Evolutionary conservation across 768 basidiomycete genomes (phyloP).

Genomic region (Tulasnella sp.): DNA sequence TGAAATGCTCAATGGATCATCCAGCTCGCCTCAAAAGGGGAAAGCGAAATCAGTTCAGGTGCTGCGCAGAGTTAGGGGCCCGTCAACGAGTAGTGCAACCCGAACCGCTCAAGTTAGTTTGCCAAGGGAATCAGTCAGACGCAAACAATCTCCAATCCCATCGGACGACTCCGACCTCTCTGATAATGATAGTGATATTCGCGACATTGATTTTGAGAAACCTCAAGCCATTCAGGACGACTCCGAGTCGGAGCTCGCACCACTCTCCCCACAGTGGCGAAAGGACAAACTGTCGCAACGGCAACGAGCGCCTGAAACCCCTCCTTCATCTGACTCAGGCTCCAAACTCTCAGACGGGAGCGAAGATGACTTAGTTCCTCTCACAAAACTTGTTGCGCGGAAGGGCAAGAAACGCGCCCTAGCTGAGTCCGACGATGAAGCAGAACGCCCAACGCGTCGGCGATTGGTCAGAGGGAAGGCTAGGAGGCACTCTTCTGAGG

Average conservation of each 20-base stretch:
- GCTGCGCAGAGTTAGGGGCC: no score
- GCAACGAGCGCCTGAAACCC: conserved; percentile 1
- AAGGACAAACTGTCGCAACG: background rate
- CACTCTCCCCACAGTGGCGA: background rate
- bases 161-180: no score
- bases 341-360: background rate
- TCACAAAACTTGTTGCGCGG: background rate
- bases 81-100: no score
- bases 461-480: conserved; percentile 12
- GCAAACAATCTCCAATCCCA: no score
- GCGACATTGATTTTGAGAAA: background rate
- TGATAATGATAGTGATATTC: background rate
- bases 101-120: background rate
- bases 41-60: no score
- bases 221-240: background rate
- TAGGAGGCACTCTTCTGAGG: background rate
- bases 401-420: conserved; percentile 4
- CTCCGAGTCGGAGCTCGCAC: no score
- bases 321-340: conserved; percentile 2
- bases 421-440: conserved; percentile 8
- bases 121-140: background rate
- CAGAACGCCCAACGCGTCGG: background rate
- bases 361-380: conserved; percentile 4
- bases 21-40: no score
- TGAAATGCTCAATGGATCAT: background rate